phyloP scores from a whole-genome alignment of 2,329 filamentous ascomycete species.

The Fusarium sublunatum region DNA sequence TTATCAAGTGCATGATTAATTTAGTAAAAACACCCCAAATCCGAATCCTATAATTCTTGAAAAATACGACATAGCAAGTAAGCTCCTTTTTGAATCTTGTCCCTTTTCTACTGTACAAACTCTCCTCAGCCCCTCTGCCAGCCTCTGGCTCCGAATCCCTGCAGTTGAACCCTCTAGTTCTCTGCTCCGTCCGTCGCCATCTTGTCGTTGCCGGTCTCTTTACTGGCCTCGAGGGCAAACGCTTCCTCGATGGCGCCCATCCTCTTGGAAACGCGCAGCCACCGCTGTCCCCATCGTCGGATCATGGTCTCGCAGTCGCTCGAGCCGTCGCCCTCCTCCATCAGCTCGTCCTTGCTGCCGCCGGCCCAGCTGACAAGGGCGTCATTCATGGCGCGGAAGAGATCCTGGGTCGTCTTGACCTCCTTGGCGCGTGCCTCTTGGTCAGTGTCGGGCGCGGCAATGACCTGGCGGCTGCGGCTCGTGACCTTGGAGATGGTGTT shows the following conservation, averaged over 20 bases:
- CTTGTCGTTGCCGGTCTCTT: conserved; percentile 40
- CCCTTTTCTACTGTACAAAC: conserved; percentile 27
- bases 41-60: neutral
- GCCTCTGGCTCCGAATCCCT: conserved; percentile 21
- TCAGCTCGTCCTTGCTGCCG: conserved; percentile 78
- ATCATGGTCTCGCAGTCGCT: conserved; percentile 72
- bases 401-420: conserved; percentile 76
- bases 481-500: conserved; percentile 93
- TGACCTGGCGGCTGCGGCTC: conserved; percentile 83
- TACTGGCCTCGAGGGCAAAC: conserved; percentile 56
- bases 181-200: conserved; percentile 35
- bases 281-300: conserved; percentile 83
- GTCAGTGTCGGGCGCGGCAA: conserved; percentile 69
- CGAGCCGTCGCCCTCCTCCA: conserved; percentile 73
- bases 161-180: conserved; percentile 33
- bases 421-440: conserved; percentile 77
- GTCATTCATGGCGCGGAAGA: conserved; percentile 86
- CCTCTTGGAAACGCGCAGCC: conserved; percentile 85
- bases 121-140: neutral
- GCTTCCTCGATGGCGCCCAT: conserved; percentile 88
- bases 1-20: too few species aligned
- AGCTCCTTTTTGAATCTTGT: conserved; percentile 23
- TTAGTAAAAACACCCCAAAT: neutral
- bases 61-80: neutral
- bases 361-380: conserved; percentile 77